Base-by-base conservation (phyloP, 176 grass and related monocot genomes). In the Stipa capillata region DNA sequence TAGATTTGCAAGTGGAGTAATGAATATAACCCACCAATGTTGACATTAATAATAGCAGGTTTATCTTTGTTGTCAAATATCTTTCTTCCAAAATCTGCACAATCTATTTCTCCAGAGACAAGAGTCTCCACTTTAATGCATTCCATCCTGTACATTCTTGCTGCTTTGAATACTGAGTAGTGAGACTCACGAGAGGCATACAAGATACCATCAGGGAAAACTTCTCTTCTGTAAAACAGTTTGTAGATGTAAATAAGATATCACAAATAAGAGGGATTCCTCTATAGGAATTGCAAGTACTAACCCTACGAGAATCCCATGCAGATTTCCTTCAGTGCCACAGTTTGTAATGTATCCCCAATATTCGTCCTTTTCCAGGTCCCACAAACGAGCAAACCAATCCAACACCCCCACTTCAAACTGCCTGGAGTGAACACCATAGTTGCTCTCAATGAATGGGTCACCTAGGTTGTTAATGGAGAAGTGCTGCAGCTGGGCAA, bases 261-360 rank as follows among this genome's bases (percentile, higher is more conserved):
- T 77, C 56, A 77, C 40, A 63, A 69, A 34, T 6, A 74, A 74
- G 32, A 55, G 45, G 2, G 45, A 51, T 51, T n/a, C 4, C 50
- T 77, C 20, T 61, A 34, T 77, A 62, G 25, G 7, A 0, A 63
- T 47, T 74, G 13, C 1, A 16, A 35, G 35, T 43, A 84, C 84
- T 79, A 20, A 94, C 91, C 91, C 85, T 3, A 88, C 79, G 76
- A 94, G 88, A 49, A 94, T 81, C 2, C 91, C 91, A 67, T 90
- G 91, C 31, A 94, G 54, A 72, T 94, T 94, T 40, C 88, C 91
- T 70, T 94, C 88, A 0, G 91, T 94, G 21, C 91, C 88, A 7
- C 91, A 86, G 55, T 86, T 94, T 27, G 88, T 90, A 65, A 94
- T 86, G 84, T 94, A 94, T 17, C 91, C 91, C 91, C 90, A 94